These are phyloP conservation scores for Kwoniella bestiolae DNA, from an alignment of 768 basidiomycete species.

Conservation along the genomic window DNA sequence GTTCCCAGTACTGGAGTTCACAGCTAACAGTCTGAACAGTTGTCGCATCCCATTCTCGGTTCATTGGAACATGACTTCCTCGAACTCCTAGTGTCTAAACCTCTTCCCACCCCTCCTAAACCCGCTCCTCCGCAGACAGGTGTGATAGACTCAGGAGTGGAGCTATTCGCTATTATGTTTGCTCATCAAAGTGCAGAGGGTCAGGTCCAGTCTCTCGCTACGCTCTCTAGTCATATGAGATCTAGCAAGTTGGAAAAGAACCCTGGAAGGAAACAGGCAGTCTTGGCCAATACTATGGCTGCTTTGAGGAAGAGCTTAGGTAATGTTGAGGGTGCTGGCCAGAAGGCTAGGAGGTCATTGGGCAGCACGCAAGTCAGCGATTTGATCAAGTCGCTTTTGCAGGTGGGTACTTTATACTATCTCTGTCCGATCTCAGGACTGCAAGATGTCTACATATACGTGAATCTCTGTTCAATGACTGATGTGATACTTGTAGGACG, in stretches of 20 bases:
- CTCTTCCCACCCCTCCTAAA: constrained; percentile 58
- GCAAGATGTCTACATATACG: not conserved
- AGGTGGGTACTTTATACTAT: constrained; percentile 64
- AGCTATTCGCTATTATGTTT: constrained; percentile 78
- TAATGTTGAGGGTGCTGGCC: constrained; percentile 42
- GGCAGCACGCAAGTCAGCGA: constrained; percentile 49
- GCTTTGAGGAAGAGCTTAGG: constrained; percentile 72
- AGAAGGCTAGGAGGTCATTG: constrained; percentile 44
- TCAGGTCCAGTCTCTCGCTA: constrained; percentile 55
- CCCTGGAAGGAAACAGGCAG: constrained; percentile 80
- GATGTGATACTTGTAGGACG: constrained; percentile 63
- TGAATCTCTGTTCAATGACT: constrained; percentile 4
- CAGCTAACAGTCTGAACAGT: constrained; percentile 58
- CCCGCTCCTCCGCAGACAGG: constrained; percentile 77
- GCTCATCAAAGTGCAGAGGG: constrained; percentile 71
- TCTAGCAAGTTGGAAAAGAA: constrained; percentile 86
- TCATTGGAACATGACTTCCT: constrained; percentile 83
- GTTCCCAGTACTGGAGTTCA: too few relatives aligned
- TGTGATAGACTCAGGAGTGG: constrained; percentile 86
- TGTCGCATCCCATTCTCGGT: constrained; percentile 76
- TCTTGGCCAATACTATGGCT: constrained; percentile 75
- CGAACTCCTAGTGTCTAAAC: constrained; percentile 64
- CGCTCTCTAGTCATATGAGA: constrained; percentile 60
- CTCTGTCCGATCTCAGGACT: too few relatives aligned
- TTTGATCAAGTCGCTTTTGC: constrained; percentile 68